phyloP scores from a whole-genome alignment of 139 green algal genomes.

The Chlamydomonas incerta region DNA sequence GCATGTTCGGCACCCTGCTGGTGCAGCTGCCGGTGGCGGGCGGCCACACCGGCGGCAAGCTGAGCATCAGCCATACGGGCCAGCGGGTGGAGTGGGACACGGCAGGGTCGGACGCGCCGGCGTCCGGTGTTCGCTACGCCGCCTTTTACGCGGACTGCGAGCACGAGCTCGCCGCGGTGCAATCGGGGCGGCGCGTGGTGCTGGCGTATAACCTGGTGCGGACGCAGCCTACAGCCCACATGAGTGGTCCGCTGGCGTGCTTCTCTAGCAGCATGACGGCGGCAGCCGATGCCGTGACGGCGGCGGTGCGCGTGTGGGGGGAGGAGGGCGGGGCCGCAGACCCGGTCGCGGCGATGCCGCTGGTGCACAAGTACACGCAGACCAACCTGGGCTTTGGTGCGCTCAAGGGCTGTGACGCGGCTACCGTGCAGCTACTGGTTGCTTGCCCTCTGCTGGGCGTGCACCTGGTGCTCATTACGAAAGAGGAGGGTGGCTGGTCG shows the following conservation, averaged over 20 bases:
- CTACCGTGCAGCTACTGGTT: too few relatives aligned
- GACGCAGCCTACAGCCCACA: too few relatives aligned
- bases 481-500: background rate
- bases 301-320: background rate
- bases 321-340: too few relatives aligned
- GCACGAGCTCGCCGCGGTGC: background rate
- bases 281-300: too few relatives aligned
- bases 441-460: conserved; percentile 9
- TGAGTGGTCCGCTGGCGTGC: too few relatives aligned
- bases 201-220: background rate
- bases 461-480: conserved; percentile 41
- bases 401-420: conserved; percentile 23
- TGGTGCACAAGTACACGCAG: conserved; percentile 31
- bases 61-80: background rate
- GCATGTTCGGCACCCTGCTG: background rate
- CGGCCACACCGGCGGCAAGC: background rate
- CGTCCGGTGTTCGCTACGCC: background rate
- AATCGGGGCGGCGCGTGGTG: background rate
- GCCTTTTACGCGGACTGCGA: background rate
- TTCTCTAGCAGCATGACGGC: too few relatives aligned
- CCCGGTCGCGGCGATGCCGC: background rate
- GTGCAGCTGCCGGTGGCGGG: background rate
- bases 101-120: background rate
- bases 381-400: conserved; percentile 31
- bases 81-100: background rate